Percentiles rank a stretch among this genome's conserved stretches.
These are phyloP conservation scores for Boletus rubroflammeus DNA, from an alignment of 768 basidiomycete genomes.

Conservation along the genomic window DNA sequence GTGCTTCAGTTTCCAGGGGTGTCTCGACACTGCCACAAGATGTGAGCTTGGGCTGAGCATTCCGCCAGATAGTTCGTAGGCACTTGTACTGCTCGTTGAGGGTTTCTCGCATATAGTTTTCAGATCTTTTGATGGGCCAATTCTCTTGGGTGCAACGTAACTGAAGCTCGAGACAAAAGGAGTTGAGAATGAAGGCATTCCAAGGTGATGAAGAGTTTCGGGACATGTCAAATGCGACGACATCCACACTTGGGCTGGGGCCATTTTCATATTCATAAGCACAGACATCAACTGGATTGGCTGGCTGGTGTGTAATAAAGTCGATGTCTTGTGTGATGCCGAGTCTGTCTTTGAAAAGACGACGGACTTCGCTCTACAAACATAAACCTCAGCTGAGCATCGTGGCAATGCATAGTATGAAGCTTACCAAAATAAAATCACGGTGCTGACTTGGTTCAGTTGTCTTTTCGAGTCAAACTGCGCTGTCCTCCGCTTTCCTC, in stretches of 20 bases:
- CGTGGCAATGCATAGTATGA: too few species aligned
- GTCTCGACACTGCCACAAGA: too few species aligned
- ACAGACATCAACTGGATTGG: not conserved
- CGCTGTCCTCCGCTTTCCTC: too few species aligned
- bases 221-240: slow-evolving; percentile 1
- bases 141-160: not conserved
- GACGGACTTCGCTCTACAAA: slow-evolving; percentile 7
- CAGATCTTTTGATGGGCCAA: not conserved
- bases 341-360: slow-evolving; percentile 9
- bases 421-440: slow-evolving; percentile 7
- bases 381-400: too few species aligned
- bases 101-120: not conserved
- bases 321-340: slow-evolving; percentile 4
- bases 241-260: not conserved
- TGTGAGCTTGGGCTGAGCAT: not conserved
- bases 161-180: not conserved
- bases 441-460: not conserved
- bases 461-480: too few species aligned
- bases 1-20: too few species aligned
- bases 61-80: not conserved
- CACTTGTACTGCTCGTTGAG: not conserved
- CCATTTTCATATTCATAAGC: slow-evolving; percentile 6
- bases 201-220: not conserved
- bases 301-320: not conserved
- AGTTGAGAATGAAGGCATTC: slow-evolving; percentile 2